Conservation (phyloP, 2,329 filamentous ascomycete species). For the Polytolypa hystricis region DNA sequence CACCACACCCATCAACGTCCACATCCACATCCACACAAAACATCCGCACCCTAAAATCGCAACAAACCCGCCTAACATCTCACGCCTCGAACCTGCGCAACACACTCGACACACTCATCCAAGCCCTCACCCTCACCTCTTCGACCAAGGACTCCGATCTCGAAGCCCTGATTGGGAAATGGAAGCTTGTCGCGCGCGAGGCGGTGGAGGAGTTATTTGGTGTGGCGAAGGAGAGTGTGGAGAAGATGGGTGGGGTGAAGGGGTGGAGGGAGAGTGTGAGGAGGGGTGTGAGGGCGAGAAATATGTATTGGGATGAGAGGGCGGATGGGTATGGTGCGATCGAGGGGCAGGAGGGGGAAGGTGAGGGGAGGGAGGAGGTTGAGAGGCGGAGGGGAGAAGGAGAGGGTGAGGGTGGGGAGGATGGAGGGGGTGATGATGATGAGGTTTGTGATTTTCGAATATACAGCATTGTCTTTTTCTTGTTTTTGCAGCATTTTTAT, state of each 20-base stretch:
- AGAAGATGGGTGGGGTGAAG: conserved; percentile 51
- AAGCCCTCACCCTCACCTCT: conserved; percentile 42
- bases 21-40: conserved; percentile 10
- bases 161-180: conserved; percentile 45
- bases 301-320: conserved; percentile 33
- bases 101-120: conserved; percentile 40
- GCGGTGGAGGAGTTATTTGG: conserved; percentile 59
- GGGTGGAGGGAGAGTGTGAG: conserved; percentile 43
- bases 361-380: conserved; percentile 25
- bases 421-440: conserved; percentile 21
- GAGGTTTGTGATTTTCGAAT: conserved; percentile 33
- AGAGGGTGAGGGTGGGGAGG: conserved; percentile 21
- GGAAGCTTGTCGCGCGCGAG: conserved; percentile 48
- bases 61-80: conserved; percentile 23
- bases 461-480: no score
- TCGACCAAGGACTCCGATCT: conserved; percentile 44
- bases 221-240: conserved; percentile 47
- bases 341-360: conserved; percentile 24
- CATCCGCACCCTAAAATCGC: conserved; percentile 25
- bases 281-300: conserved; percentile 30
- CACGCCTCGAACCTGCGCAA: conserved; percentile 22
- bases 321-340: conserved; percentile 28
- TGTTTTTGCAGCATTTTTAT: not conserved
- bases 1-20: conserved; percentile 2
- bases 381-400: conserved; percentile 22